Evolutionary conservation across 495 filamentous ascomycete genomes (phyloP).

Genomic region (Aspergillus ostianus): DNA sequence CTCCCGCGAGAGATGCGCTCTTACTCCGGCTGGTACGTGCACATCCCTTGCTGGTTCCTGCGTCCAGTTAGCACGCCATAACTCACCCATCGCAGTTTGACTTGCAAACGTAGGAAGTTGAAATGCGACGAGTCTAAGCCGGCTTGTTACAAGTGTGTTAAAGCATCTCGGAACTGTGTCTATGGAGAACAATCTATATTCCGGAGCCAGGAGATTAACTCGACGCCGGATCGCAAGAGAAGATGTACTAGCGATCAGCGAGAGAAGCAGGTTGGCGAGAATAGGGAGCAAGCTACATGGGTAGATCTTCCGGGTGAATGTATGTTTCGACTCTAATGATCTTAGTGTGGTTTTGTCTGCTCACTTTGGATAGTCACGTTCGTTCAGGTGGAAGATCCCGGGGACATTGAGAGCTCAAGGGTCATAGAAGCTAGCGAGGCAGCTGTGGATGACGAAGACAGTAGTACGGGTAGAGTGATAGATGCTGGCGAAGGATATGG

Average conservation of each 20-base stretch:
- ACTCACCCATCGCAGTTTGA: slow-evolving; percentile 10
- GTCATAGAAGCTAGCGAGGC: not conserved
- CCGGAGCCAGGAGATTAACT: not conserved
- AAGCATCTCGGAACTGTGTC: slow-evolving; percentile 11
- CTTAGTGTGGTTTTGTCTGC: not conserved
- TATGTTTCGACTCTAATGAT: not conserved
- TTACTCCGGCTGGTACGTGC: slow-evolving; percentile 1
- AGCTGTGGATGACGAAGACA: not conserved
- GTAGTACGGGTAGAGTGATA: not conserved
- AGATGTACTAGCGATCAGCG: not conserved
- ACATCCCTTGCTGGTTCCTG: not conserved
- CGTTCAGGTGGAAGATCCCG: slow-evolving; percentile 1
- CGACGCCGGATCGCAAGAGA: not conserved
- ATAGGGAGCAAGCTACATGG: not conserved
- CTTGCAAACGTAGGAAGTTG: slow-evolving; percentile 30
- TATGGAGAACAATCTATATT: not conserved
- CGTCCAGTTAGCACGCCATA: not conserved
- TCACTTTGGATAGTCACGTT: not conserved
- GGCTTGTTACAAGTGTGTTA: slow-evolving; percentile 14
- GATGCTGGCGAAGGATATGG: too few relatives aligned
- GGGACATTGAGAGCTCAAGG: not conserved
- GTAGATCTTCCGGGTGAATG: not conserved
- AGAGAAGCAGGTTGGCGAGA: not conserved
- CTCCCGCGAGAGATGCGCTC: slow-evolving; percentile 1
- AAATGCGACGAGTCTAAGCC: slow-evolving; percentile 28